These are phyloP conservation scores for Claviceps maximensis DNA, from an alignment of 2,329 filamentous ascomycete species.

Conservation along the genomic window DNA sequence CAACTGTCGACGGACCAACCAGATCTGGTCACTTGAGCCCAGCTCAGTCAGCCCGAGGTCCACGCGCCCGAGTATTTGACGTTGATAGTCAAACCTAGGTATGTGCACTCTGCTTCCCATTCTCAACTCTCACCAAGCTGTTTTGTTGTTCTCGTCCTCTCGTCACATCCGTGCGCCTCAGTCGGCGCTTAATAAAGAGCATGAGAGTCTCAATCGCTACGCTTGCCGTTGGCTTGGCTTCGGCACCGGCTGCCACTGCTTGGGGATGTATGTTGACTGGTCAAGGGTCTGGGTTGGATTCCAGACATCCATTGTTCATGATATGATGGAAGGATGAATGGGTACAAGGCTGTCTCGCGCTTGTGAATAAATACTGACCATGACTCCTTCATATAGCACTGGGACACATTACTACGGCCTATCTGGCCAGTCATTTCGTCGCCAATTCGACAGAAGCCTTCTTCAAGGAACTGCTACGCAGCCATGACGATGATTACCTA, in stretches of 20 bases:
- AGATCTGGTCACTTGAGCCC: slow-evolving; percentile 2
- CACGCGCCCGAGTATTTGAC: not conserved
- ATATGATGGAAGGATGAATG: too few species aligned
- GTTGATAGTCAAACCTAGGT: not conserved
- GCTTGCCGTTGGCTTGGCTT: slow-evolving; percentile 18
- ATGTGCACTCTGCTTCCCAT: not conserved
- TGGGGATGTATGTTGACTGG: slow-evolving; percentile 27
- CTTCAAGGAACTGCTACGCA: slow-evolving; percentile 44
- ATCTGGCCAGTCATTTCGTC: slow-evolving; percentile 48
- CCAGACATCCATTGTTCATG: not conserved
- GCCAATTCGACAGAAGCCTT: slow-evolving; percentile 39
- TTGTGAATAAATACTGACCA: not conserved
- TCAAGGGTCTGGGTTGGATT: not conserved
- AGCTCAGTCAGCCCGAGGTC: not conserved
- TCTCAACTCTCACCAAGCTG: not conserved
- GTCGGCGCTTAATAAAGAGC: not conserved
- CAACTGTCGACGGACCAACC: not conserved
- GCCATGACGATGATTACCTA: slow-evolving; percentile 42
- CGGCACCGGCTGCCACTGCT: slow-evolving; percentile 22
- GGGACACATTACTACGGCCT: slow-evolving; percentile 53
- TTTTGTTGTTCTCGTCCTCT: not conserved
- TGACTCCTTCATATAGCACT: slow-evolving; percentile 28
- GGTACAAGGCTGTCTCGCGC: not conserved
- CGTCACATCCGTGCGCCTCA: not conserved
- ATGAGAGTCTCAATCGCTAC: slow-evolving; percentile 22